phyloP scores from a whole-genome alignment of 2,329 filamentous ascomycete species.

The Pseudophaeomoniella oleicola region DNA sequence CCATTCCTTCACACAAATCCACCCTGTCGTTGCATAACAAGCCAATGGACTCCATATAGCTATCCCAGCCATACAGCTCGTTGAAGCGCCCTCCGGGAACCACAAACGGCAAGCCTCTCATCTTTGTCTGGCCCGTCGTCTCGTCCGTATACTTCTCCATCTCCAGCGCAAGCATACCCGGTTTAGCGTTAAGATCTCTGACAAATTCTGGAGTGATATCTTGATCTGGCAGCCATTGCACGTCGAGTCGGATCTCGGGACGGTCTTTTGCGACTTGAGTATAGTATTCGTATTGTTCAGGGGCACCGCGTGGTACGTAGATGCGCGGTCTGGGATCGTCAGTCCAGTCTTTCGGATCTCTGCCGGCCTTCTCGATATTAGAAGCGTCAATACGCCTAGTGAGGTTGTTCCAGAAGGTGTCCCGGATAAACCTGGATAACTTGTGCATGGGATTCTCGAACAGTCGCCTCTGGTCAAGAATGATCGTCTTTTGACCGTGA shows the following conservation, averaged over 20 bases:
- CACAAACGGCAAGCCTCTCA: conserved; percentile 81
- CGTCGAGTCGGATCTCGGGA: conserved; percentile 77
- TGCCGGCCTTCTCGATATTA: conserved; percentile 63
- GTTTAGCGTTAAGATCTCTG: conserved; percentile 69
- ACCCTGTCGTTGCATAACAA: conserved; percentile 73
- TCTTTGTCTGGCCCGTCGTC: conserved; percentile 51
- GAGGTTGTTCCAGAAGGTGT: conserved; percentile 84
- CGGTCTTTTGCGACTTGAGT: conserved; percentile 59
- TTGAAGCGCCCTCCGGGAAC: conserved; percentile 96
- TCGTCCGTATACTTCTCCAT: conserved; percentile 65
- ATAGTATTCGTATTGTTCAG: conserved; percentile 85
- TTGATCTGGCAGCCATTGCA: conserved; percentile 56
- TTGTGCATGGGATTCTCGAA: conserved; percentile 92
- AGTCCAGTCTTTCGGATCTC: conserved; percentile 93
- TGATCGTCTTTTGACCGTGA: conserved; percentile 74
- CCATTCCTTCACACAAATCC: conserved; percentile 85
- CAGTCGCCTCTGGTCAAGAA: conserved; percentile 78
- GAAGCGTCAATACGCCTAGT: conserved; percentile 82
- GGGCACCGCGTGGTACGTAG: conserved; percentile 72
- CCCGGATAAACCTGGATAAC: conserved; percentile 69
- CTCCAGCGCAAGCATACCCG: conserved; percentile 75
- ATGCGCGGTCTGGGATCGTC: conserved; percentile 77
- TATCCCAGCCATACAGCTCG: conserved; percentile 97
- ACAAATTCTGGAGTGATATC: conserved; percentile 62
- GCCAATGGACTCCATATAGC: conserved; percentile 93